Evolutionary conservation across 177 flowering plant genomes (phyloP).

Genomic region (Vitis hybrid): DNA sequence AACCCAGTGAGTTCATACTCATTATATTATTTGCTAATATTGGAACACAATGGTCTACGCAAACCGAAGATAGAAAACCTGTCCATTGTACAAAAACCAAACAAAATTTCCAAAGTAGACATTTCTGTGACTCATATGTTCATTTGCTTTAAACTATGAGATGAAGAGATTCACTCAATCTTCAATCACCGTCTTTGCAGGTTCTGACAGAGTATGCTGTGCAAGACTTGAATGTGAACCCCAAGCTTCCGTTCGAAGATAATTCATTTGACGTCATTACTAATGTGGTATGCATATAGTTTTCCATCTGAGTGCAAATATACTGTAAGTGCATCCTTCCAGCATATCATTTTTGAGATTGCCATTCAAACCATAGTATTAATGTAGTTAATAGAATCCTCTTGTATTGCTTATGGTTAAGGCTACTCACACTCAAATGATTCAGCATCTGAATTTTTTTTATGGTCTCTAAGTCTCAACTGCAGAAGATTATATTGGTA

Average conservation of each 20-base stretch:
- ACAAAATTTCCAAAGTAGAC: too few species aligned
- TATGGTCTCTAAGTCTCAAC: too few species aligned
- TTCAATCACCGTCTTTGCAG: slow-evolving; percentile 33
- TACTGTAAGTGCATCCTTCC: slow-evolving; percentile 1
- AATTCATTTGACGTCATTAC: slow-evolving; percentile 81
- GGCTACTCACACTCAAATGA: too few species aligned
- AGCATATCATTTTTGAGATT: not conserved
- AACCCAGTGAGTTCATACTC: slow-evolving; percentile 53
- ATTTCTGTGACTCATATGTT: too few species aligned
- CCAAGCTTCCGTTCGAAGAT: slow-evolving; percentile 87
- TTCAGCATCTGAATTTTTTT: too few species aligned
- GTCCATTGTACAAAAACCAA: too few species aligned
- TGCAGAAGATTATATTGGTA: too few species aligned
- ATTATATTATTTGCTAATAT: not conserved
- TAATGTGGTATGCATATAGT: slow-evolving; percentile 61
- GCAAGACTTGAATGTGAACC: slow-evolving; percentile 81
- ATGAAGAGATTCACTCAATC: slow-evolving; percentile 4
- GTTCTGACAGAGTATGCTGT: slow-evolving; percentile 81
- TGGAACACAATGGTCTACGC: too few species aligned
- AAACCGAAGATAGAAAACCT: too few species aligned
- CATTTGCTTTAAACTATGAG: not conserved
- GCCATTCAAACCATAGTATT: not conserved
- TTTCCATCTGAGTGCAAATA: not conserved
- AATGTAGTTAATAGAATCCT: not conserved
- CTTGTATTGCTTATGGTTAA: not conserved